These are phyloP conservation scores for Erythrobasidium yunnanense DNA, from an alignment of 768 basidiomycete species.

Conservation along the genomic window DNA sequence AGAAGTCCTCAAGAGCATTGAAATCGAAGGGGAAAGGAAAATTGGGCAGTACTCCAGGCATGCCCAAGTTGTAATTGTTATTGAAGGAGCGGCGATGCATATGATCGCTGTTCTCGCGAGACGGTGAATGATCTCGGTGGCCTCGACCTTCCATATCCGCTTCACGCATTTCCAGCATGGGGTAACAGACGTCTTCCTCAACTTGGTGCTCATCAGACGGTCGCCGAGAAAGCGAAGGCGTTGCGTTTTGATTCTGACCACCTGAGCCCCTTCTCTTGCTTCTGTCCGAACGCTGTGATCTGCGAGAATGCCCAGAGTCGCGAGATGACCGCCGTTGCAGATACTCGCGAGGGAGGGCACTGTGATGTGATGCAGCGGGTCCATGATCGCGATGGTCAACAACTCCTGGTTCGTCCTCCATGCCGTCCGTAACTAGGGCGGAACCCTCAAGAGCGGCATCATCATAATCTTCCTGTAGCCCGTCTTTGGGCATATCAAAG, in stretches of 20 bases:
- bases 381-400: conserved; percentile 15
- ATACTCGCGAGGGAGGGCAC: conserved; percentile 26
- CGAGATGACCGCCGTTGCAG: conserved; percentile 33
- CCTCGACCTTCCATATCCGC: neutral
- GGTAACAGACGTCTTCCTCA: conserved; percentile 39
- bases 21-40: conserved; percentile 62
- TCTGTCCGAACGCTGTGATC: too few relatives aligned
- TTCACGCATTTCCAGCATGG: conserved; percentile 27
- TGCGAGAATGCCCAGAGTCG: conserved; percentile 25
- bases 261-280: too few relatives aligned
- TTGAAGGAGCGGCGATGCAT: neutral
- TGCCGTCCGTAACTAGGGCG: neutral
- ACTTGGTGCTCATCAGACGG: conserved; percentile 32
- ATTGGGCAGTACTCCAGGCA: conserved; percentile 37
- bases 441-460: conserved; percentile 2
- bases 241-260: too few relatives aligned
- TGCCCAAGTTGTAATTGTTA: conserved; percentile 19
- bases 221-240: conserved; percentile 32
- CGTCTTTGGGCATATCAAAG: conserved; percentile 15
- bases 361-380: neutral
- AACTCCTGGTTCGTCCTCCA: conserved; percentile 22
- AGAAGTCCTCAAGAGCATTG: conserved; percentile 63
- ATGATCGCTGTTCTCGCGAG: conserved; percentile 5
- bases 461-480: neutral
- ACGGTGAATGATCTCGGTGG: neutral